Evolutionary conservation across 352 stramenopile species (phyloP), one percentile per base, ranked within the genome.

Genomic region (Aphanomyces stellatus): DNA sequence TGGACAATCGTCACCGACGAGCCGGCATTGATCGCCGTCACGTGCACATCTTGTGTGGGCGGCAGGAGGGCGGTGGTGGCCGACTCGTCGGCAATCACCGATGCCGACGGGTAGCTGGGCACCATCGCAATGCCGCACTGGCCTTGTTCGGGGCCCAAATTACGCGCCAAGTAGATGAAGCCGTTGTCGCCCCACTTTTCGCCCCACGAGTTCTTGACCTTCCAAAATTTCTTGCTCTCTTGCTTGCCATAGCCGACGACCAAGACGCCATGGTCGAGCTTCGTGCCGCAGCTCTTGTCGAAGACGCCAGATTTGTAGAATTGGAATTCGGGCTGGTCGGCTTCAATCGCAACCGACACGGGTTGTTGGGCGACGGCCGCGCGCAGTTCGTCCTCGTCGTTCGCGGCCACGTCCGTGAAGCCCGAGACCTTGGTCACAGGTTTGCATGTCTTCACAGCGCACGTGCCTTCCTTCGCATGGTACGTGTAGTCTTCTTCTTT

Each of bases 201-300:
- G 30, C 96, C 96, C 96, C 96, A 99, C 35, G 96, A 98, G 78
- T 99, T 99, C 77, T 98, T 98, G 7, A 99, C 88, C 70, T 97
- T 98, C 90, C 91, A 98, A 72, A 82, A 98, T 43, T 90, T 87
- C 6, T 77, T 74, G 19, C 83, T 86, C 27, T 95, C 80, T 28
- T 88, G 41, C 49, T 91, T 87, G 56, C 95, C 96, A 73, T 99
- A 99, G 13, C 96, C 96, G 7, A 99, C 95, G 10, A 88, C 88
- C 64, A 98, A 78, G 22, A 99, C 95, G 41, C 95, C 97, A 71
- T 99, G 96, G 76, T 99, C 96, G 49, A 99, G 87, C 60, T 94
- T 85, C 22, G 88, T 86, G 65, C 96, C 96, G 53, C 81, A 97
- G 17, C 69, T 77, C 53, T 78, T 76, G 68, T 78, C 75, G 51